These are phyloP conservation scores for Chaetomiaceae sp. DNA, from an alignment of 2,329 filamentous ascomycete species.

Conservation along the genomic window DNA sequence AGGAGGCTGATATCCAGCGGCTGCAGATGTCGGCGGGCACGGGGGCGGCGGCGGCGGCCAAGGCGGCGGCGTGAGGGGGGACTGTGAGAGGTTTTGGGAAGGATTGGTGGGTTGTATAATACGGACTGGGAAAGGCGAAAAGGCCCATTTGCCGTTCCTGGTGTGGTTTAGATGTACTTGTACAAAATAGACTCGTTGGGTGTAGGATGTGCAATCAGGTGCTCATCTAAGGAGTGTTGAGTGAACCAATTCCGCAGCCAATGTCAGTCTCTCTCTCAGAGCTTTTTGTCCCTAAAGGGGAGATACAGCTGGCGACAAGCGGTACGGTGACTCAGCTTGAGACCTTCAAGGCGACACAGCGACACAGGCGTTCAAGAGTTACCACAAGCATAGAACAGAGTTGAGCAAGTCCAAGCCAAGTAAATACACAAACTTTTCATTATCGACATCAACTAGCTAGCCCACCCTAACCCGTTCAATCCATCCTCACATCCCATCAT, in stretches of 20 bases:
- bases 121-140: constrained; percentile 6
- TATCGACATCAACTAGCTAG: not conserved
- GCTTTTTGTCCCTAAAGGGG: not conserved
- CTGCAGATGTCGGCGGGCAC: constrained; percentile 13
- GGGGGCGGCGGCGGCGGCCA: not conserved
- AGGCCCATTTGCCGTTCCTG: constrained; percentile 5
- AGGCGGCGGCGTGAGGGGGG: not conserved
- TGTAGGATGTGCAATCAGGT: not conserved
- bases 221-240: too few species aligned
- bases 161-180: constrained; percentile 7
- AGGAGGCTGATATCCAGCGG: constrained; percentile 30
- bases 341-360: too few species aligned
- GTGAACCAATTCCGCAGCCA: too few species aligned
- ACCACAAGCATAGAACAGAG: too few species aligned
- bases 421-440: constrained; percentile 10
- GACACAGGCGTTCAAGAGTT: too few species aligned
- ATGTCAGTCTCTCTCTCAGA: too few species aligned
- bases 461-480: not conserved
- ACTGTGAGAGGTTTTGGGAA: not conserved
- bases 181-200: constrained; percentile 13
- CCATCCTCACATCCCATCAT: not conserved
- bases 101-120: constrained; percentile 12
- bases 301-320: too few species aligned
- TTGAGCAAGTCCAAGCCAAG: too few species aligned
- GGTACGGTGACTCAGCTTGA: too few species aligned